phyloP scores from a whole-genome alignment of 2,329 filamentous ascomycete genomes.

The Taxawa tesnikishii region DNA sequence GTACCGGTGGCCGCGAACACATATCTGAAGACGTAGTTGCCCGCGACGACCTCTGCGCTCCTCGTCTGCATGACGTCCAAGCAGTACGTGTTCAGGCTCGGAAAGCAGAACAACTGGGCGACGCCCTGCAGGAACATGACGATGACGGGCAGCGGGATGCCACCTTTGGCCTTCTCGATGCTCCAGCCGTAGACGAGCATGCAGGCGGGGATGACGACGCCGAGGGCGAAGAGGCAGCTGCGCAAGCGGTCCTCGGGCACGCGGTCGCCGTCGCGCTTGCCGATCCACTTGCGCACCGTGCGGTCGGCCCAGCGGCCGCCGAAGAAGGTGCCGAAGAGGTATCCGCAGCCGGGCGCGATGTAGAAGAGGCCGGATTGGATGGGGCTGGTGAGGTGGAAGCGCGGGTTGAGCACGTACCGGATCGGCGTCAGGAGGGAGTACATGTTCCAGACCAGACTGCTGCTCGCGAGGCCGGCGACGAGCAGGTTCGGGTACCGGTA shows the following conservation, averaged over 20 bases:
- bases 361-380: constrained; percentile 62
- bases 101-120: constrained; percentile 64
- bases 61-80: constrained; percentile 66
- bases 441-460: constrained; percentile 63
- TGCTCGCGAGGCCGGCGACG: constrained; percentile 47
- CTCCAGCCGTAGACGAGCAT: constrained; percentile 61
- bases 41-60: constrained; percentile 58
- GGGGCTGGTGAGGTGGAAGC: constrained; percentile 55
- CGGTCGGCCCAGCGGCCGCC: constrained; percentile 62
- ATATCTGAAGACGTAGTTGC: constrained; percentile 70
- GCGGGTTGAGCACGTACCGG: constrained; percentile 61
- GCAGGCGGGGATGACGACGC: constrained; percentile 44
- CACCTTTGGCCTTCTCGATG: constrained; percentile 42
- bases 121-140: constrained; percentile 65
- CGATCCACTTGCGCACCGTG: constrained; percentile 52
- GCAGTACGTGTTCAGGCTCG: constrained; percentile 67
- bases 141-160: constrained; percentile 52
- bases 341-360: constrained; percentile 59
- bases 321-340: constrained; percentile 55
- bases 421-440: constrained; percentile 56
- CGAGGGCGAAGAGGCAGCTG: constrained; percentile 44
- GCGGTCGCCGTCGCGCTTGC: constrained; percentile 42
- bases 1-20: constrained; percentile 60
- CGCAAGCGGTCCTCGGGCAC: constrained; percentile 58
- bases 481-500: constrained; percentile 60